Evolutionary conservation across 2,329 filamentous ascomycete genomes (phyloP).

Genomic region (Arthrobotrys pseudoclavata): DNA sequence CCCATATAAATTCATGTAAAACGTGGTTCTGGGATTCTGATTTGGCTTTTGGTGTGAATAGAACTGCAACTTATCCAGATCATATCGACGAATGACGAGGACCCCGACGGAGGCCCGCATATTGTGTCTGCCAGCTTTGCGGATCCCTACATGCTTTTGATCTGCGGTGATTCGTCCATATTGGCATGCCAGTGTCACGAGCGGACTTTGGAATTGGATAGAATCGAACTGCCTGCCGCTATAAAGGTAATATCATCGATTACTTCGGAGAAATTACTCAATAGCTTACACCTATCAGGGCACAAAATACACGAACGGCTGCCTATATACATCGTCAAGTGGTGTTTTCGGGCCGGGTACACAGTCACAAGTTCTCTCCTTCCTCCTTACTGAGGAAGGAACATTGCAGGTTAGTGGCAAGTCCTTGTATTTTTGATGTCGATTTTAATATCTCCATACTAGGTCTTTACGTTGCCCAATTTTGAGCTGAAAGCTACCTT

Average conservation of each 20-base stretch:
- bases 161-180: slow-evolving; percentile 85
- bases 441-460: background rate
- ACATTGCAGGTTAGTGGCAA: slow-evolving; percentile 76
- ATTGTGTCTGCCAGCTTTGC: slow-evolving; percentile 85
- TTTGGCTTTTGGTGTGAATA: slow-evolving; percentile 65
- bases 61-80: slow-evolving; percentile 92
- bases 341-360: slow-evolving; percentile 70
- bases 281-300: slow-evolving; percentile 65
- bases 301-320: slow-evolving; percentile 85
- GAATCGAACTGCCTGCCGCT: slow-evolving; percentile 69
- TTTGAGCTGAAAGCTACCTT: slow-evolving; percentile 68
- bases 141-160: slow-evolving; percentile 85
- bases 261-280: background rate
- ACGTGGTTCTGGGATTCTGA: slow-evolving; percentile 64
- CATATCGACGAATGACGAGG: slow-evolving; percentile 90
- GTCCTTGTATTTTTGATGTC: background rate
- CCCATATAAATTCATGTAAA: slow-evolving; percentile 61
- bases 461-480: slow-evolving; percentile 83
- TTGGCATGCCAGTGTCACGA: slow-evolving; percentile 83
- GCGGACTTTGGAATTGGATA: slow-evolving; percentile 82
- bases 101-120: slow-evolving; percentile 82
- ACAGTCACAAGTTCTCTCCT: slow-evolving; percentile 70
- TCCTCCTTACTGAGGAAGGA: slow-evolving; percentile 81
- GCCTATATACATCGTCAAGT: slow-evolving; percentile 79
- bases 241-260: slow-evolving; percentile 46